Base-by-base conservation (phyloP, 2,329 filamentous ascomycete genomes). In the Bipolaris zeicola region DNA sequence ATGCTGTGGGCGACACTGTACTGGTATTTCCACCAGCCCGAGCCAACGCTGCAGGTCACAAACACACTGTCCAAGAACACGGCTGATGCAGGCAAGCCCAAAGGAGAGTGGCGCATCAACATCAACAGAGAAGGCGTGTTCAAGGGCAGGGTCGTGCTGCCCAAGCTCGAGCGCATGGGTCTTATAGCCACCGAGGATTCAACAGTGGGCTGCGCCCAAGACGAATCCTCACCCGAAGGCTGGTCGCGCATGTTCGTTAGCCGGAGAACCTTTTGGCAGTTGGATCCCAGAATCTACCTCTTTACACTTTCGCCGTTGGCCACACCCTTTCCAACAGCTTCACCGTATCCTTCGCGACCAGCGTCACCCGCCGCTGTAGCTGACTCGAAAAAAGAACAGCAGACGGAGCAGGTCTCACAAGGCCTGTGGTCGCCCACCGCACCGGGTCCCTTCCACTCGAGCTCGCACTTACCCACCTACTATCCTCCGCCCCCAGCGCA, bases 21-120 rank as follows among this genome's bases (percentile, higher is more conserved):
- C 80, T 98, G 94, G 94, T 98, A 98, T 80, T 98, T 97, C 68
- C 93, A 97, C 78, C 91, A 96, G 75, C 84, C 87, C 1, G 84
- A 89, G 66, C 94, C 94, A 0, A 81, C 83, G 20, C 81, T 84
- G 0, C 83, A 85, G 47, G 71, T 95, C 33, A 81, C 82, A 16
- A 90, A 85, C 6, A 79, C 85, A 5, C 80, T 84, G 0, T 90
- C 88, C 1, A 84, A 82, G 62, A 74, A 82, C 55, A 94, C 92
- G 0, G 89, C 78, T 0, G 79, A 85, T 16, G 74, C 78, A 5
- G 94, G 90, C 5, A 88, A 86, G 62, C 94, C 94, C 1, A 87
- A 85, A 62, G 92, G 90, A 31, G 91, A 96, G 56, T 98, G 94
- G 94, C 83, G 86, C 53, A 89, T 98, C 66, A 87, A 88, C 66